A percentile compares a stretch with the other conserved stretches of the same genome.
These are phyloP conservation scores for Pholiota adiposa DNA, from an alignment of 1,284 basidiomycete genomes.

Conservation along the genomic window DNA sequence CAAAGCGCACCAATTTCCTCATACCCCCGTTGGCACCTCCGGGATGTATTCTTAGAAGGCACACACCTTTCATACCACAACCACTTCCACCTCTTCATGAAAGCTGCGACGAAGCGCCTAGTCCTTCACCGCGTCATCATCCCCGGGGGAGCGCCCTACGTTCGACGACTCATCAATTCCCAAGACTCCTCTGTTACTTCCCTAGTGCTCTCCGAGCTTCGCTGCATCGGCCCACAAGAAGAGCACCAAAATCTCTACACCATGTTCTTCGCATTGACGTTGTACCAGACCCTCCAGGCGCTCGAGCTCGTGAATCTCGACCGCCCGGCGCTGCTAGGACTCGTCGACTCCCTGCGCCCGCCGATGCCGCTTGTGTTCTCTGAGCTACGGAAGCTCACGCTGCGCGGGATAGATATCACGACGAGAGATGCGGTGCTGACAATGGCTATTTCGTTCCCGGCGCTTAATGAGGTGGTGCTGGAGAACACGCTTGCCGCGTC, in stretches of 20 bases:
- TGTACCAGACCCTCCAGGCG: conserved; percentile 1
- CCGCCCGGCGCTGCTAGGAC: not conserved
- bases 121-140: conserved; percentile 7
- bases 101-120: not conserved
- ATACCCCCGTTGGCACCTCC: conserved; percentile 9
- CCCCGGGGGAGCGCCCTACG: conserved; percentile 1
- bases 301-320: conserved; percentile 4
- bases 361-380: not conserved
- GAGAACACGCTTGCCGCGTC: not conserved
- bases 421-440: not conserved
- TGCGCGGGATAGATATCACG: not conserved
- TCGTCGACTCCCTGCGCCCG: not conserved
- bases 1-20: not conserved
- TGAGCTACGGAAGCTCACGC: not conserved
- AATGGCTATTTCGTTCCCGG: not conserved
- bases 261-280: conserved; percentile 9
- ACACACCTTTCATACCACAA: conserved; percentile 7
- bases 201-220: conserved; percentile 12
- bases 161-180: not conserved
- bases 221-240: not conserved
- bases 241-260: conserved; percentile 4
- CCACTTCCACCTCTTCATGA: conserved; percentile 14
- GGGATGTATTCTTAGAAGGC: not conserved
- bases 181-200: not conserved
- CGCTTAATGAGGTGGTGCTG: conserved; percentile 4